These are phyloP conservation scores for Limonium bicolor DNA, from an alignment of 148 eudicot species.

Conservation along the genomic window DNA sequence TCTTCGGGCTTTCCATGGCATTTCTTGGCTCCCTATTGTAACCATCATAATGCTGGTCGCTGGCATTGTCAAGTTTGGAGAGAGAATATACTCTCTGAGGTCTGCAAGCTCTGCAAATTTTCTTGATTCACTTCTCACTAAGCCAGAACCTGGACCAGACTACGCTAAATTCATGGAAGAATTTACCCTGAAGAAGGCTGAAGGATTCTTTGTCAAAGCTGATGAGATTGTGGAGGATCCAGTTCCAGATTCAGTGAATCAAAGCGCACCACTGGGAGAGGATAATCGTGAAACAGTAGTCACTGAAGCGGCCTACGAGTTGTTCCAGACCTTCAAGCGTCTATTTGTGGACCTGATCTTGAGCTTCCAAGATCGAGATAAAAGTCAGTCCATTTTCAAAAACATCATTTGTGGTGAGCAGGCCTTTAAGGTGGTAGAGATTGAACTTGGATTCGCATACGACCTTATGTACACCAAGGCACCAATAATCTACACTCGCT, in stretches of 20 bases:
- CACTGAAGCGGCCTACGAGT: constrained; percentile 12
- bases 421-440: constrained; percentile 32
- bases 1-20: constrained; percentile 17
- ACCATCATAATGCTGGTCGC: constrained; percentile 13
- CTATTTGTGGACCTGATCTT: constrained; percentile 43
- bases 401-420: not conserved
- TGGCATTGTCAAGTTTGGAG: constrained; percentile 28
- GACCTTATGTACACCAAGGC: constrained; percentile 40
- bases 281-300: not conserved
- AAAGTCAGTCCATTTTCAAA: constrained; percentile 18
- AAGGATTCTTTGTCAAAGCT: constrained; percentile 23
- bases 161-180: constrained; percentile 44
- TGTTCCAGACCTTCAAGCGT: constrained; percentile 26
- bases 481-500: constrained; percentile 8
- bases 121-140: constrained; percentile 19
- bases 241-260: constrained; percentile 8
- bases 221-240: constrained; percentile 17
- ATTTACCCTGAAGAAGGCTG: constrained; percentile 23
- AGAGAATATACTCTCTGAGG: constrained; percentile 24
- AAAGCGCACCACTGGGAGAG: not conserved
- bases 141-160: constrained; percentile 36
- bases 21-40: constrained; percentile 9
- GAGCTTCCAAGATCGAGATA: constrained; percentile 27
- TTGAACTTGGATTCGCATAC: constrained; percentile 35
- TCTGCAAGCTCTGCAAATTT: constrained; percentile 26